Conservation (phyloP, 306 rosid species). For the Nissolia schottii region DNA sequence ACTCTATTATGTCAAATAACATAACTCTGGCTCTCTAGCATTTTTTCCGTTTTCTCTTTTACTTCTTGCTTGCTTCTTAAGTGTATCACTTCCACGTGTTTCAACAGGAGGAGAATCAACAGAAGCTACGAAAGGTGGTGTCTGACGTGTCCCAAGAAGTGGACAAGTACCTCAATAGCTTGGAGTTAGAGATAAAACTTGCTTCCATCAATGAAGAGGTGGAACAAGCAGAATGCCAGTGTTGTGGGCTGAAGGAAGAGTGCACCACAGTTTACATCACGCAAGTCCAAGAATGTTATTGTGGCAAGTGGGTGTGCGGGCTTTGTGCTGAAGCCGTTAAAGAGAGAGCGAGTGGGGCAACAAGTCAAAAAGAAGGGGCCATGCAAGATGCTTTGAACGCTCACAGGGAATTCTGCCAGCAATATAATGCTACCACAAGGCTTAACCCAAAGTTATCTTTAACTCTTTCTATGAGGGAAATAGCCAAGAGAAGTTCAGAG, state of each 20-base stretch:
- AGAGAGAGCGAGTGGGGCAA: conserved; percentile 23
- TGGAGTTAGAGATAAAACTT: conserved; percentile 11
- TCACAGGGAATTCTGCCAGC: conserved; percentile 47
- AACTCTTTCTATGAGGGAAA: conserved; percentile 52
- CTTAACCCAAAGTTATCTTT: conserved; percentile 65
- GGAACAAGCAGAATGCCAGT: conserved; percentile 49
- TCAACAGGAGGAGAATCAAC: conserved; percentile 29
- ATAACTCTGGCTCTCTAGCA: no score
- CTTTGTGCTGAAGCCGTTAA: conserved; percentile 73
- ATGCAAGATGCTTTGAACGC: conserved; percentile 41
- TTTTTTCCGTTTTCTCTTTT: no score
- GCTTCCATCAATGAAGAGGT: conserved; percentile 31
- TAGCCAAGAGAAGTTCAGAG: conserved; percentile 47
- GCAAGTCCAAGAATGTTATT: conserved; percentile 30
- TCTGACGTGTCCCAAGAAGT: conserved; percentile 43
- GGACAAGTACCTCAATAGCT: conserved; percentile 7
- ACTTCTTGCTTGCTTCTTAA: background rate
- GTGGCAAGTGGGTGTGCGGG: conserved; percentile 77
- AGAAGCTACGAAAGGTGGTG: conserved; percentile 35
- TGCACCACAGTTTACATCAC: conserved; percentile 48
- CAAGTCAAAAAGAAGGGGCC: background rate
- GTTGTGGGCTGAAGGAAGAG: conserved; percentile 69
- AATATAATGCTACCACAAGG: conserved; percentile 42
- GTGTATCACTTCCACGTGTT: background rate
- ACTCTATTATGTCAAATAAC: no score